A percentile compares a stretch with the other conserved stretches of the same genome.
phyloP scores from a whole-genome alignment of 106 monocot species.

The Triglochin maritima region DNA sequence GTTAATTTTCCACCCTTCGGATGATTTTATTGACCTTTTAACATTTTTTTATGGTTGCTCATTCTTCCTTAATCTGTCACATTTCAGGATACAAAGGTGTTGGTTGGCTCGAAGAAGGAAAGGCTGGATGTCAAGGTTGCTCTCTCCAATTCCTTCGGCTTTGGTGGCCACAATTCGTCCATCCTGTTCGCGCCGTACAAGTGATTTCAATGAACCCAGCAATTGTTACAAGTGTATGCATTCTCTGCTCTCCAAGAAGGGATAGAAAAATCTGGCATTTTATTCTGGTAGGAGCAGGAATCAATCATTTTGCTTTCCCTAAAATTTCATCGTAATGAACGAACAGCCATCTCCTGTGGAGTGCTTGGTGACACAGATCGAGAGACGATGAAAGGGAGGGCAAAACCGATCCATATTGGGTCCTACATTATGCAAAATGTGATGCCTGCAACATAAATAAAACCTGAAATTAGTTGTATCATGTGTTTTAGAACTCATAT shows the following conservation, averaged over 20 bases:
- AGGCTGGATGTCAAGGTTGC: constrained; percentile 61
- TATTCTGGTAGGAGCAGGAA: background rate
- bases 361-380: background rate
- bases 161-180: constrained; percentile 81
- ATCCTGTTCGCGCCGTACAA: constrained; percentile 58
- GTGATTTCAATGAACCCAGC: background rate
- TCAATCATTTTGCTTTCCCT: background rate
- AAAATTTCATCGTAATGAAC: background rate
- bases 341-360: background rate
- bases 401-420: background rate
- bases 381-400: background rate
- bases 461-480: background rate
- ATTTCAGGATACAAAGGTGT: constrained; percentile 35
- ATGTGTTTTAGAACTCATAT: background rate
- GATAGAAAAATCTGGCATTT: background rate
- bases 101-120: constrained; percentile 60
- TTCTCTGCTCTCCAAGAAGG: background rate
- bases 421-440: background rate
- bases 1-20: too few species aligned
- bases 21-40: too few species aligned
- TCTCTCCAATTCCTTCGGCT: constrained; percentile 74
- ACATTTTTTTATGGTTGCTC: too few species aligned
- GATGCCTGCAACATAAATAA: background rate
- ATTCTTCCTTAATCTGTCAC: background rate
- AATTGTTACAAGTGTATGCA: background rate